Evolutionary conservation across 768 basidiomycete species (phyloP), one percentile per base, ranked within the genome.

Genomic region (Naganishia antarctica): DNA sequence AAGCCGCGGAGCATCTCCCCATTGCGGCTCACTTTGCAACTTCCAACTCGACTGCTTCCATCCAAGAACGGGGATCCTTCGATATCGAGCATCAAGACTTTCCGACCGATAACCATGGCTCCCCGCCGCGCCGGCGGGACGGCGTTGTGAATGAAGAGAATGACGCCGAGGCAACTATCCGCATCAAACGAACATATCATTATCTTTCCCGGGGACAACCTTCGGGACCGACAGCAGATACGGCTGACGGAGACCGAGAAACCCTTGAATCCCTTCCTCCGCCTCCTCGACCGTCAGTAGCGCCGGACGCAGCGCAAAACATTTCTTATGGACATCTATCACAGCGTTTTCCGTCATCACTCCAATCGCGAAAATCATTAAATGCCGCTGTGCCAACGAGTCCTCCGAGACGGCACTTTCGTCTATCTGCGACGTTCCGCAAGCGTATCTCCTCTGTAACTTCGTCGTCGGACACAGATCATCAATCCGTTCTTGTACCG

Each of bases 21-120:
- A 96, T 96, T 67, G 92, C 92, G 48, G 87, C 92, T 25, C 86
- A 89, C 53, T 96, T 92, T 82, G 88, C 91, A 80, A 31, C 63
- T 16, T 16, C 51, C 18, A 23, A 34, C 13, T 37, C 53, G 31
- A 32, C 29, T 0, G 18, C 53, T 1, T 37, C 32, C 16, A 28
- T 63, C 29, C 49, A 47, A 44, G 40, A 28, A 8, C 12, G 18
- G 44, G 28, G 8, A 23, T 34, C 43, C 28, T 8, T 13, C 9
- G 43, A 21, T 18, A 48, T 40, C 34, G 23, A 29, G 25, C 57
- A 32, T 21, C 12, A 40, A 25, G 23, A 25, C 29, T 28, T n/a
- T 16, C 18, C 32, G 40, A 57, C 28, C 46, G 21, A 40, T 41
- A 34, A 25, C 0, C 46, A 43, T 25, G 37, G 40, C 34, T 63